These are phyloP conservation scores for Candida nanaspora DNA, from an alignment of 805 yeast species.

Conservation along the genomic window DNA sequence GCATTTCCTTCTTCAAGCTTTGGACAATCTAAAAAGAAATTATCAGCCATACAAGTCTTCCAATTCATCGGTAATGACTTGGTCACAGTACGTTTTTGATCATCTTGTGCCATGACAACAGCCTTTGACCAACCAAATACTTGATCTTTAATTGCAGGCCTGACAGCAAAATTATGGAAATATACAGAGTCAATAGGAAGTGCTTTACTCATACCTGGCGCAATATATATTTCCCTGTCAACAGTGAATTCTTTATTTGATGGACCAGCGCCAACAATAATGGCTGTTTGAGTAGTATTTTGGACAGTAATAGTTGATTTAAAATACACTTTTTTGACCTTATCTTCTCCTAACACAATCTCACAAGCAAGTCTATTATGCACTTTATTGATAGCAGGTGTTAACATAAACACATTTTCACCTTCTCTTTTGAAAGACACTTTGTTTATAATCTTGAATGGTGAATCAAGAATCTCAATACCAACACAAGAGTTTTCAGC, in stretches of 20 bases:
- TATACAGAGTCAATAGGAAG: constrained; percentile 71
- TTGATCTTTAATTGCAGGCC: constrained; percentile 48
- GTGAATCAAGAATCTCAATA: constrained; percentile 48
- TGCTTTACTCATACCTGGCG: constrained; percentile 52
- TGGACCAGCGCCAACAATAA: constrained; percentile 34
- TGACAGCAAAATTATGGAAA: constrained; percentile 45
- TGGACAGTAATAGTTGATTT: constrained; percentile 67
- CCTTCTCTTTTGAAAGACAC: constrained; percentile 78
- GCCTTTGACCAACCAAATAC: constrained; percentile 65
- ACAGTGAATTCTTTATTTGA: constrained; percentile 24
- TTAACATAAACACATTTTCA: constrained; percentile 62
- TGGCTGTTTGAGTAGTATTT: constrained; percentile 58
- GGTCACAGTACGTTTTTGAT: neutral
- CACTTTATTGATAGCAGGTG: constrained; percentile 46
- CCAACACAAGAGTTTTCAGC: constrained; percentile 56
- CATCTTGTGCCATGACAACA: constrained; percentile 16
- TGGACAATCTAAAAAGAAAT: constrained; percentile 55
- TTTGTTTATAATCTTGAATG: constrained; percentile 44
- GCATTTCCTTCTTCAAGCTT: constrained; percentile 30
- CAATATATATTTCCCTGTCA: constrained; percentile 30
- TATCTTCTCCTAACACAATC: constrained; percentile 61
- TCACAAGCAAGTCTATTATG: constrained; percentile 75
- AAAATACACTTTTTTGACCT: constrained; percentile 70
- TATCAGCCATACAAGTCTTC: constrained; percentile 46
- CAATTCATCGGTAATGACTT: constrained; percentile 37